Conservation (phyloP, 192 early-diverging fungal species). For the Backusella tarrabulga region DNA sequence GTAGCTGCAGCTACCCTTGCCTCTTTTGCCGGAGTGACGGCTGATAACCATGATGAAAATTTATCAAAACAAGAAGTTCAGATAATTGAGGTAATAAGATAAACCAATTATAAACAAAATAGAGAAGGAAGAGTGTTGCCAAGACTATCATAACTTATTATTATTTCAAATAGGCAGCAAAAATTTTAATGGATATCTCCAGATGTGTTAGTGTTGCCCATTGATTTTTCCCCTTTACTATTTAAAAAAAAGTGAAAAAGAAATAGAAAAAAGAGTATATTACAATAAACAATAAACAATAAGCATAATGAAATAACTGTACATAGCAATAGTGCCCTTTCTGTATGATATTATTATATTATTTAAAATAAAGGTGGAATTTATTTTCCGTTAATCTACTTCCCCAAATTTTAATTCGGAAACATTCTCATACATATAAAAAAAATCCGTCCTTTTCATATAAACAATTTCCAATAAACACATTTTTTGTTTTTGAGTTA, state of each 20-base stretch:
- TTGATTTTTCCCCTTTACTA: neutral
- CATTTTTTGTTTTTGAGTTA: neutral
- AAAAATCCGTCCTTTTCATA: neutral
- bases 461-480: neutral
- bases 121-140: neutral
- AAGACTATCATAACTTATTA: neutral
- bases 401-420: neutral
- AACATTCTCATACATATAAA: neutral
- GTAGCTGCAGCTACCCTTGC: neutral
- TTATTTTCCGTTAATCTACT: neutral
- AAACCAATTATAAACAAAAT: neutral
- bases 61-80: neutral
- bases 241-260: neutral
- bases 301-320: neutral
- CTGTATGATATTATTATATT: neutral
- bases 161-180: neutral
- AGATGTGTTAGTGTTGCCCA: neutral
- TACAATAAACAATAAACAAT: neutral
- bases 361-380: neutral
- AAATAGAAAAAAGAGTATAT: neutral
- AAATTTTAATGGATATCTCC: neutral
- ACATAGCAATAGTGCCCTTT: neutral
- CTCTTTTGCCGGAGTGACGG: neutral
- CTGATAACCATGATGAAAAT: neutral
- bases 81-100: neutral